Conservation (phyloP, 805 yeast species). For the Allodekkera sacchari region DNA sequence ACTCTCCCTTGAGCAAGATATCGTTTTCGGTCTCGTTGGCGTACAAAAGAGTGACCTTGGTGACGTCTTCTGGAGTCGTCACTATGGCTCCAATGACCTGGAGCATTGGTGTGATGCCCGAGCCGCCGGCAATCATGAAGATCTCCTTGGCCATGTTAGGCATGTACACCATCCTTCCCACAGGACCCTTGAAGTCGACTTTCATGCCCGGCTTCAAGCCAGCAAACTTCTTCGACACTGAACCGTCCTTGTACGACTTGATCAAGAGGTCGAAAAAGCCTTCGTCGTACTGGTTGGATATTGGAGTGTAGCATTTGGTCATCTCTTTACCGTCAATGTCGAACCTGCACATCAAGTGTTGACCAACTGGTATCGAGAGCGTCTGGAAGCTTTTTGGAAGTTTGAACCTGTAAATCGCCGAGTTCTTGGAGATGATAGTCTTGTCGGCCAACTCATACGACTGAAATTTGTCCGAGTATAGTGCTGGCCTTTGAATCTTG, state of each 20-base stretch:
- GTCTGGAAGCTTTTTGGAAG: constrained; percentile 52
- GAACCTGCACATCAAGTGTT: constrained; percentile 55
- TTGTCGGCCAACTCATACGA: constrained; percentile 65
- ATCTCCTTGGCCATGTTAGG: constrained; percentile 54
- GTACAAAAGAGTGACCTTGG: constrained; percentile 53
- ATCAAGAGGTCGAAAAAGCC: constrained; percentile 74
- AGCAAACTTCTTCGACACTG: constrained; percentile 61
- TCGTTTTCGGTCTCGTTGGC: constrained; percentile 76
- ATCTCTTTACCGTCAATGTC: constrained; percentile 41
- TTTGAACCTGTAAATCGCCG: constrained; percentile 69
- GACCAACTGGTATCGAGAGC: constrained; percentile 65
- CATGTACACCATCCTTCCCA: constrained; percentile 57
- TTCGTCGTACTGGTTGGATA: constrained; percentile 56
- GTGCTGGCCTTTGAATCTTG: constrained; percentile 28
- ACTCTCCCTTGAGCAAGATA: constrained; percentile 60
- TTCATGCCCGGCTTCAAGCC: constrained; percentile 53
- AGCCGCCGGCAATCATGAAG: constrained; percentile 74
- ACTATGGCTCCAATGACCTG: constrained; percentile 68
- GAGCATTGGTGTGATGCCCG: constrained; percentile 85
- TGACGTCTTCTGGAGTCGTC: constrained; percentile 58
- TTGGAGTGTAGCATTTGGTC: constrained; percentile 69
- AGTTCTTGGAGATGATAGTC: constrained; percentile 61
- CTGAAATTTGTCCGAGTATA: constrained; percentile 48
- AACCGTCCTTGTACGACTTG: constrained; percentile 67
- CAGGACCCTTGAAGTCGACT: constrained; percentile 71